These are phyloP conservation scores for Lumnitzera racemosa DNA, from an alignment of 345 rosid species.

Conservation along the genomic window DNA sequence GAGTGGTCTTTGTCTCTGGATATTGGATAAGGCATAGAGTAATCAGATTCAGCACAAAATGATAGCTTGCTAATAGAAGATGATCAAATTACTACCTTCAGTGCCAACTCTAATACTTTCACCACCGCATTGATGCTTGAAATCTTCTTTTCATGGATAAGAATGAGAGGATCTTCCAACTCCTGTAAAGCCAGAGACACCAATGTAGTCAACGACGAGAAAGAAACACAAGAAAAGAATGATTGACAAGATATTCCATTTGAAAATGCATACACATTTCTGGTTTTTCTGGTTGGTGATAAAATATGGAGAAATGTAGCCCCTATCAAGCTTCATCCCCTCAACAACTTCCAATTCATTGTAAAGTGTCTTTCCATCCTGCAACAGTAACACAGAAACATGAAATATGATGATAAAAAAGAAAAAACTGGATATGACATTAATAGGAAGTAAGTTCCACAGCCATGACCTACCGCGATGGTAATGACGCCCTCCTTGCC, in stretches of 20 bases:
- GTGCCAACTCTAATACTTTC: slow-evolving; percentile 82
- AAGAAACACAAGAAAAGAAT: neutral
- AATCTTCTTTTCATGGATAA: slow-evolving; percentile 93
- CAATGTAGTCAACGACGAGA: neutral
- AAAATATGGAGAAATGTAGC: slow-evolving; percentile 94
- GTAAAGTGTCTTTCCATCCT: slow-evolving; percentile 91
- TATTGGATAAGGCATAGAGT: slow-evolving; percentile 5
- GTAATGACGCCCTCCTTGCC: slow-evolving; percentile 99
- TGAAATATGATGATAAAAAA: neutral
- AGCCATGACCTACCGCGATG: slow-evolving; percentile 51
- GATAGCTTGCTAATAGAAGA: neutral
- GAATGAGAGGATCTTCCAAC: slow-evolving; percentile 88
- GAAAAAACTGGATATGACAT: neutral
- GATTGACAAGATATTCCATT: neutral
- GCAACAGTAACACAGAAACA: slow-evolving; percentile 6
- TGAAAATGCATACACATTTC: slow-evolving; percentile 66
- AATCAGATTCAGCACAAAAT: neutral
- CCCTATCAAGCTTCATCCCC: slow-evolving; percentile 98
- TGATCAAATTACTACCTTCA: slow-evolving; percentile 49
- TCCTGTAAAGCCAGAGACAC: slow-evolving; percentile 42
- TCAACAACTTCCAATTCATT: slow-evolving; percentile 97
- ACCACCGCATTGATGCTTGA: slow-evolving; percentile 73
- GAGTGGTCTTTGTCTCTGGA: slow-evolving; percentile 79
- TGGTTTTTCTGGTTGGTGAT: slow-evolving; percentile 82
- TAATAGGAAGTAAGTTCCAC: no score